phyloP scores from a whole-genome alignment of 441 rosid species.

The Jatropha podagrica region DNA sequence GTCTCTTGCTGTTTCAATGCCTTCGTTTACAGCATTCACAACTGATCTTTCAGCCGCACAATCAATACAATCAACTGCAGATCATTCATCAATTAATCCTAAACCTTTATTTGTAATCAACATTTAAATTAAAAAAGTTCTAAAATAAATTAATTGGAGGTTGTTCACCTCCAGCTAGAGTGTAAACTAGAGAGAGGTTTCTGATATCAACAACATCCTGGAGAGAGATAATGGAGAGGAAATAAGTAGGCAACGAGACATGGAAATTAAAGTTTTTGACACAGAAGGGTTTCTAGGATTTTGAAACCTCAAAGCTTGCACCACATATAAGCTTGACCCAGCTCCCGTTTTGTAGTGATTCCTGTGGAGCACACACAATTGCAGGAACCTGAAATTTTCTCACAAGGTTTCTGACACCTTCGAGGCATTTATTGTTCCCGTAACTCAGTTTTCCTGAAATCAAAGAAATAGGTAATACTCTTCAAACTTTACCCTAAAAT shows the following conservation, averaged over 20 bases:
- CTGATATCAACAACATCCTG: slow-evolving; percentile 63
- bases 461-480: neutral
- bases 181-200: slow-evolving; percentile 65
- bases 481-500: neutral
- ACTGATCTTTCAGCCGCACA: slow-evolving; percentile 68
- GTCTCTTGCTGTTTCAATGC: slow-evolving; percentile 46
- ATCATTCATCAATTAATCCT: slow-evolving; percentile 15
- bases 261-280: neutral
- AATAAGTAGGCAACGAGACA: neutral
- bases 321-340: slow-evolving; percentile 80
- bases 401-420: slow-evolving; percentile 36
- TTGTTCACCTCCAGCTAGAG: slow-evolving; percentile 59
- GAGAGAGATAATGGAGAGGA: neutral
- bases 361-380: slow-evolving; percentile 38
- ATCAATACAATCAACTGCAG: slow-evolving; percentile 66
- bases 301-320: slow-evolving; percentile 60
- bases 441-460: slow-evolving; percentile 24
- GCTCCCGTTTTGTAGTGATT: slow-evolving; percentile 51
- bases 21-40: slow-evolving; percentile 59
- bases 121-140: neutral
- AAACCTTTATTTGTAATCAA: neutral
- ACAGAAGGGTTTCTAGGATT: neutral
- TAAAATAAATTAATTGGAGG: neutral
- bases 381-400: slow-evolving; percentile 39
- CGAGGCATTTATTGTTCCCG: slow-evolving; percentile 26